These are phyloP conservation scores for Aureobasidium musti DNA, from an alignment of 2,329 filamentous ascomycete genomes.

Conservation along the genomic window DNA sequence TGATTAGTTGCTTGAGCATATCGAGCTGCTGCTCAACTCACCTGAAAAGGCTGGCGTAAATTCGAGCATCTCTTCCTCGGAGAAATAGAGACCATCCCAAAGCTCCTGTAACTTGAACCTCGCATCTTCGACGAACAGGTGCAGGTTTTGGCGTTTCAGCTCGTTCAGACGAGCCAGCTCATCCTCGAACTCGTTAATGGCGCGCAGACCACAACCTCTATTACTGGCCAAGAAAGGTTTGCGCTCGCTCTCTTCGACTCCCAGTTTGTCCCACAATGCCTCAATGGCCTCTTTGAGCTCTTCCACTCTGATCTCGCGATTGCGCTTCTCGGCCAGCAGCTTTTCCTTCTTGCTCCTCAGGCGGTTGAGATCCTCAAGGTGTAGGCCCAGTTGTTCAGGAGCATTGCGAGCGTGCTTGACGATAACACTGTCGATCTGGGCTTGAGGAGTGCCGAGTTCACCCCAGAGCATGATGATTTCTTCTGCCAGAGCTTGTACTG, in stretches of 20 bases:
- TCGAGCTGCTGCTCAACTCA: conserved; percentile 31
- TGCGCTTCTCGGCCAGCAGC: conserved; percentile 83
- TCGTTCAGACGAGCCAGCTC: conserved; percentile 85
- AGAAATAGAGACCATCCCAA: conserved; percentile 93
- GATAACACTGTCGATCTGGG: conserved; percentile 83
- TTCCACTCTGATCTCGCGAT: conserved; percentile 73
- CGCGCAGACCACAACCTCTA: conserved; percentile 84
- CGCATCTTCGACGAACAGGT: conserved; percentile 94
- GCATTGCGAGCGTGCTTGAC: conserved; percentile 87
- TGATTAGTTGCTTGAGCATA: not conserved
- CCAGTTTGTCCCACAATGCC: conserved; percentile 82
- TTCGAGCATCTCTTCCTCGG: conserved; percentile 97
- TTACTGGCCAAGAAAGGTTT: conserved; percentile 85
- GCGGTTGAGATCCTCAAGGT: conserved; percentile 77
- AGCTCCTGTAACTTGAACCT: conserved; percentile 87
- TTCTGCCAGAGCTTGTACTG: conserved; percentile 73
- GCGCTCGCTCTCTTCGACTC: conserved; percentile 77
- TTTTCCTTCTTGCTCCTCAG: conserved; percentile 76
- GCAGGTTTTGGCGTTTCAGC: conserved; percentile 90
- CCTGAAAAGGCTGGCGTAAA: conserved; percentile 91
- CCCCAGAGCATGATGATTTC: conserved; percentile 94
- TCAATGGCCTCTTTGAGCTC: conserved; percentile 80
- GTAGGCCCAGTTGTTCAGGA: conserved; percentile 90
- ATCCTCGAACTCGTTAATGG: conserved; percentile 95
- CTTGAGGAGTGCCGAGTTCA: conserved; percentile 90